Percentiles rank a stretch among this genome's conserved stretches.
phyloP scores from a whole-genome alignment of 768 basidiomycete genomes.

The Mycena kentingensis region DNA sequence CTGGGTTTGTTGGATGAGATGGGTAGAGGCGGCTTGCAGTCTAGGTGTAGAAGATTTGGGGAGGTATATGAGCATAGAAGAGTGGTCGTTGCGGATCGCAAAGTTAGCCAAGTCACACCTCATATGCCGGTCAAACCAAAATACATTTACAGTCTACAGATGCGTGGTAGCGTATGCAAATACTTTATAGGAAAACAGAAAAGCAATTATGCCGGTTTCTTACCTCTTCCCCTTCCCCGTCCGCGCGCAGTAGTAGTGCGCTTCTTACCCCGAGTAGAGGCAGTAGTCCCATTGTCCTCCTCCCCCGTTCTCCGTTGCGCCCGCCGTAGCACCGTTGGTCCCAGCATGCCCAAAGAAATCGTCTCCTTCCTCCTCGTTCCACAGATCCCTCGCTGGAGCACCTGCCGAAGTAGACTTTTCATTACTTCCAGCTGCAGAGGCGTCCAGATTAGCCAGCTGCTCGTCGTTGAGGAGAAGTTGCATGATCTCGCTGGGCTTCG shows the following conservation, averaged over 20 bases:
- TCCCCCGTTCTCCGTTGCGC: slow-evolving; percentile 35
- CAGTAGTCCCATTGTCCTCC: slow-evolving; percentile 40
- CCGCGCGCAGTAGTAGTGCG: slow-evolving; percentile 43
- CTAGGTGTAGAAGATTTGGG: too few relatives aligned
- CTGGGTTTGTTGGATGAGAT: too few relatives aligned
- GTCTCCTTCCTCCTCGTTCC: slow-evolving; percentile 83
- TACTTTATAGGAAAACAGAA: too few relatives aligned
- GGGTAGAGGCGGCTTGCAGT: too few relatives aligned
- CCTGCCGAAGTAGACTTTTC: slow-evolving; percentile 29
- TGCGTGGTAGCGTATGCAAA: too few relatives aligned
- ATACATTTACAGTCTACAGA: too few relatives aligned
- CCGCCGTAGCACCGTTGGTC: slow-evolving; percentile 24
- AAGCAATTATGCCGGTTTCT: slow-evolving; percentile 35
- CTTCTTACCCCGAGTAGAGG: slow-evolving; percentile 44
- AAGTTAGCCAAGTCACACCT: too few relatives aligned
- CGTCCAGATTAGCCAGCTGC: slow-evolving; percentile 75
- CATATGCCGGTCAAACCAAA: too few relatives aligned
- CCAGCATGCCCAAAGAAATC: slow-evolving; percentile 76
- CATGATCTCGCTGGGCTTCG: slow-evolving; percentile 96
- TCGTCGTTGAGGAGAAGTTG: slow-evolving; percentile 93
- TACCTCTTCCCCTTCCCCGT: slow-evolving; percentile 40
- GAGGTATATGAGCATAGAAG: too few relatives aligned
- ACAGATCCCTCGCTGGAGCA: slow-evolving; percentile 57
- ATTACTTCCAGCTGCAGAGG: slow-evolving; percentile 38
- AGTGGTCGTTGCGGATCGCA: too few relatives aligned